Conservation (phyloP, 2,329 filamentous ascomycete genomes). For the Cladophialophora carrionii region DNA sequence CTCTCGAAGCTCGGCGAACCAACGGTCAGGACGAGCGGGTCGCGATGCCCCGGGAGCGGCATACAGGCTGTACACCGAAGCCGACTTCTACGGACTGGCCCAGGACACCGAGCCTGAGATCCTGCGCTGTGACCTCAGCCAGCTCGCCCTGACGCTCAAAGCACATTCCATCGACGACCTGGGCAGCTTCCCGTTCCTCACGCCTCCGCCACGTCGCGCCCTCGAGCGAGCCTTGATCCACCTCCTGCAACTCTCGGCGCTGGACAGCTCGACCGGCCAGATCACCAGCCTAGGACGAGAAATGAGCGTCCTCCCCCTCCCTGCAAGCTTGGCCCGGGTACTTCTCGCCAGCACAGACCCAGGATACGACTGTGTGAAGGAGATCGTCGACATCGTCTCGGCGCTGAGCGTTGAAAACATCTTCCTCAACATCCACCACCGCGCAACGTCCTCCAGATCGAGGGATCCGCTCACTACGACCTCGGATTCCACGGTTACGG, state of each 20-base stretch:
- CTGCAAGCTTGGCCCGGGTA: constrained; percentile 78
- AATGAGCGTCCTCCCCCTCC: constrained; percentile 81
- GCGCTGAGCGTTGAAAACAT: constrained; percentile 68
- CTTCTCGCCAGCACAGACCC: constrained; percentile 76
- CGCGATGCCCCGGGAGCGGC: constrained; percentile 90
- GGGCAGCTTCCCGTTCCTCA: constrained; percentile 80
- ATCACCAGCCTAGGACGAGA: constrained; percentile 75
- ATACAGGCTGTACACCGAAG: constrained; percentile 83
- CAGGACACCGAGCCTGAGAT: constrained; percentile 85
- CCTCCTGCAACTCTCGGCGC: constrained; percentile 74
- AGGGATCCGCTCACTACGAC: not conserved
- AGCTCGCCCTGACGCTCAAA: constrained; percentile 89
- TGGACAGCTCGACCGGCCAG: constrained; percentile 66
- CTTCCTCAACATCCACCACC: constrained; percentile 58
- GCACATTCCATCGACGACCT: constrained; percentile 83
- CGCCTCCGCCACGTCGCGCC: constrained; percentile 74
- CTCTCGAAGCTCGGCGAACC: constrained; percentile 89
- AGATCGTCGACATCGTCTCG: constrained; percentile 81
- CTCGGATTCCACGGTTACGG: not conserved
- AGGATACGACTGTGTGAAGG: constrained; percentile 72
- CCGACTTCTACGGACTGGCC: constrained; percentile 69
- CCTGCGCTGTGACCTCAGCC: constrained; percentile 81
- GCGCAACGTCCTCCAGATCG: not conserved
- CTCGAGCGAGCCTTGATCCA: constrained; percentile 82
- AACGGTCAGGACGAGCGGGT: constrained; percentile 87